Evolutionary conservation across 148 eudicot genomes (phyloP).

Genomic region (Cornus controversa): DNA sequence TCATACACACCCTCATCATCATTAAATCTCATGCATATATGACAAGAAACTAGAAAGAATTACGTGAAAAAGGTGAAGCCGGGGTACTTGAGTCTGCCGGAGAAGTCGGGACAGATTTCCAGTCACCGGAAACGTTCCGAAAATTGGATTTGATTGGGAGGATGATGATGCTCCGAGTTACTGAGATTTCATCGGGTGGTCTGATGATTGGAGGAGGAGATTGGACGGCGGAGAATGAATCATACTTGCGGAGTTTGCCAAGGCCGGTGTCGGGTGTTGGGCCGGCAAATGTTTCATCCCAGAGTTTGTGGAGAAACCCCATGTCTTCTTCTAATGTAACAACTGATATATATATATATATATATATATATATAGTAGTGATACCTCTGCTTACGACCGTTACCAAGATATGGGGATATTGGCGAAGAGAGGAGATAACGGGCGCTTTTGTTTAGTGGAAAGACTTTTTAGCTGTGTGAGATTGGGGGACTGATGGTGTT

Average conservation of each 20-base stretch:
- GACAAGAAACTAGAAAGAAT: background rate
- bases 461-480: too few species aligned
- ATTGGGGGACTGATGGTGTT: too few species aligned
- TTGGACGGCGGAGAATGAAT: slow-evolving; percentile 48
- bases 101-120: slow-evolving; percentile 43
- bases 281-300: slow-evolving; percentile 86
- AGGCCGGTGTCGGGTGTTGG: slow-evolving; percentile 62
- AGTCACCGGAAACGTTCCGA: slow-evolving; percentile 17
- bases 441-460: too few species aligned
- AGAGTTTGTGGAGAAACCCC: slow-evolving; percentile 72
- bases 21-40: background rate
- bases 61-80: slow-evolving; percentile 55
- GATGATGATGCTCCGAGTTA: slow-evolving; percentile 46
- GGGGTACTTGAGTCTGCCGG: slow-evolving; percentile 47
- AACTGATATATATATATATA: slow-evolving; percentile 8
- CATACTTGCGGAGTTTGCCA: slow-evolving; percentile 53
- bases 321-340: slow-evolving; percentile 32
- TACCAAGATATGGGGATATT: too few species aligned
- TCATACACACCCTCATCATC: background rate
- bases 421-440: too few species aligned
- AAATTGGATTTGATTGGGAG: slow-evolving; percentile 22
- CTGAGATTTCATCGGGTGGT: slow-evolving; percentile 5
- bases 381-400: too few species aligned
- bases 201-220: slow-evolving; percentile 17
- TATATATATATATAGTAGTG: too few species aligned